Evolutionary conservation across 306 rosid genomes (phyloP).

Genomic region (Castanea sativa): DNA sequence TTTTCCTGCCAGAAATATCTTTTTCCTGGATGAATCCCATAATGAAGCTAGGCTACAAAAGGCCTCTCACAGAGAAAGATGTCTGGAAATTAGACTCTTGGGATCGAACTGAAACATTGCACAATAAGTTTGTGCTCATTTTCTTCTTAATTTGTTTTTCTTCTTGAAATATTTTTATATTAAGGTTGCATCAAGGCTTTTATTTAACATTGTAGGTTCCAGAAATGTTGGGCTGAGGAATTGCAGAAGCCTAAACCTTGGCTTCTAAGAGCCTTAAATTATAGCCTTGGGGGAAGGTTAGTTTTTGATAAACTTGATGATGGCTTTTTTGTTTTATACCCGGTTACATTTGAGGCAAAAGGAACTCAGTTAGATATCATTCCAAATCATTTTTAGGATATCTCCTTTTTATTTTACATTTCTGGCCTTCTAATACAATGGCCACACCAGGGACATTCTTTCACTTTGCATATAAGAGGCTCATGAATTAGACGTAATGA

Average conservation of each 20-base stretch:
- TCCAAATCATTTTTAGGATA: background rate
- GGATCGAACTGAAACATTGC: conserved; percentile 83
- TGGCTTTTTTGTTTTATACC: background rate
- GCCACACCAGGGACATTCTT: background rate
- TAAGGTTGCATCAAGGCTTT: conserved; percentile 18
- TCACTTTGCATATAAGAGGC: background rate
- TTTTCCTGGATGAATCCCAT: conserved; percentile 88
- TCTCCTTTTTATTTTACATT: background rate
- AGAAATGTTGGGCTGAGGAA: conserved; percentile 75
- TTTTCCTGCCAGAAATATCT: conserved; percentile 41
- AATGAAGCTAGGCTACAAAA: conserved; percentile 73
- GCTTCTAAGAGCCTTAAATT: conserved; percentile 87
- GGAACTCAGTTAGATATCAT: background rate
- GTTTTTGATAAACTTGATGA: conserved; percentile 22
- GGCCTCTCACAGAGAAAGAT: conserved; percentile 87
- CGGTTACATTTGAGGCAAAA: background rate
- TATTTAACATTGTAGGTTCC: conserved; percentile 58
- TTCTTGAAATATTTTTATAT: background rate
- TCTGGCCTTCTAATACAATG: background rate
- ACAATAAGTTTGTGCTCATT: conserved; percentile 43
- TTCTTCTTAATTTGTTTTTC: conserved; percentile 10
- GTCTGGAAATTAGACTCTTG: conserved; percentile 88
- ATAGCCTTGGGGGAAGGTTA: conserved; percentile 87
- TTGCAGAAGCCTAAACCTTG: conserved; percentile 77
- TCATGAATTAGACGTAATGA: background rate